phyloP scores from a whole-genome alignment of 2,329 filamentous ascomycete species.

The Arthrinium phaeospermum region DNA sequence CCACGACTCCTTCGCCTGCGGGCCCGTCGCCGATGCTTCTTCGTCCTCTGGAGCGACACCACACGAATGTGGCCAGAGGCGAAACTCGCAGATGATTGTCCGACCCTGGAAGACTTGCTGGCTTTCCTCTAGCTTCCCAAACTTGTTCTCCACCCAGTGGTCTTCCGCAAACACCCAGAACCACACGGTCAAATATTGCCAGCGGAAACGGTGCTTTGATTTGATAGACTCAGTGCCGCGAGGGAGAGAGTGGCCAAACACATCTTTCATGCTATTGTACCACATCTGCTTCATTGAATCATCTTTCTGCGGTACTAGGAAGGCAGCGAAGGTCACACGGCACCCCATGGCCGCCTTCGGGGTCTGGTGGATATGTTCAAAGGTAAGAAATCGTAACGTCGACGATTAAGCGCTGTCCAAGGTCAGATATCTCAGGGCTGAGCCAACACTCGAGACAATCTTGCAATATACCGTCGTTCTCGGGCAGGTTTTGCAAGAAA shows the following conservation, averaged over 20 bases:
- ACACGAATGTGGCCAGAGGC: constrained; percentile 18
- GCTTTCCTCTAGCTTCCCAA: constrained; percentile 18
- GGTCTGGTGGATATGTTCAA: neutral
- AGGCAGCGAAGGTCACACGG: constrained; percentile 23
- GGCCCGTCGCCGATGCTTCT: constrained; percentile 23
- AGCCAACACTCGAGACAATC: constrained; percentile 1
- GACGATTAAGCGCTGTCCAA: constrained; percentile 10
- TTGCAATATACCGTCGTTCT: neutral
- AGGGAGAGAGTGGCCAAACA: constrained; percentile 10
- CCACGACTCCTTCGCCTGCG: constrained; percentile 29
- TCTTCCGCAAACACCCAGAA: constrained; percentile 24
- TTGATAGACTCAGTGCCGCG: neutral
- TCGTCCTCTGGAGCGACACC: constrained; percentile 25
- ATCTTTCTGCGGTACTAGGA: constrained; percentile 21
- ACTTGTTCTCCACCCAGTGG: constrained; percentile 21
- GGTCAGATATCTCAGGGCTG: constrained; percentile 7
- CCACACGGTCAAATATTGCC: constrained; percentile 17
- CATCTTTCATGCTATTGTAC: neutral
- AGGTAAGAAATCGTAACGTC: constrained; percentile 15
- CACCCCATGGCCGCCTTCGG: constrained; percentile 20
- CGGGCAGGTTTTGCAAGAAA: constrained; percentile 29
- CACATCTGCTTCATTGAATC: constrained; percentile 2
- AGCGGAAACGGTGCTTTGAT: neutral
- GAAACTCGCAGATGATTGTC: constrained; percentile 26
- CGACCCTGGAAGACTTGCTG: constrained; percentile 16